A percentile compares a stretch with the other conserved stretches of the same genome.
Evolutionary conservation across 2,329 filamentous ascomycete genomes (phyloP).

Genomic region (Bipolaris cookei): DNA sequence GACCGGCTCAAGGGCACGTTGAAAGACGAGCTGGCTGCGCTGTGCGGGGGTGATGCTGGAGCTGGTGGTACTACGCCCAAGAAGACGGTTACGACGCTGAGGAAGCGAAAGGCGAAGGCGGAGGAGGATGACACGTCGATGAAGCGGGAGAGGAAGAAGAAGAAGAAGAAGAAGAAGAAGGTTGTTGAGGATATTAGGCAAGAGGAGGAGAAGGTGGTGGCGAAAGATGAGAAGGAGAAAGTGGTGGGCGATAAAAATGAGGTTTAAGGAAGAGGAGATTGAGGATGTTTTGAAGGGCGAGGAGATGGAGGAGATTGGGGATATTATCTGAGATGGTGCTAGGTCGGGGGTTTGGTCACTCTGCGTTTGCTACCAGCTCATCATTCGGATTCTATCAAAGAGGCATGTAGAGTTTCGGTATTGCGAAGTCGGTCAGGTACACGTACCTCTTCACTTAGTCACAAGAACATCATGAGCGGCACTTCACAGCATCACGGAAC

Average conservation of each 20-base stretch:
- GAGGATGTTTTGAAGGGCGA: neutral
- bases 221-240: slow-evolving; percentile 4
- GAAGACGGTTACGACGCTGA: slow-evolving; percentile 10
- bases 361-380: no score
- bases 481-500: no score
- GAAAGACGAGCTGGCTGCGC: slow-evolving; percentile 24
- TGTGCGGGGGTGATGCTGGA: slow-evolving; percentile 16
- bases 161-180: slow-evolving; percentile 11
- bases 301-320: neutral
- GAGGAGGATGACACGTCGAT: slow-evolving; percentile 6
- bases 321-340: neutral
- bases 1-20: slow-evolving; percentile 24
- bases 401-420: no score
- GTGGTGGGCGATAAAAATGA: slow-evolving; percentile 7
- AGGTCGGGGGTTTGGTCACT: neutral
- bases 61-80: slow-evolving; percentile 9
- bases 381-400: no score
- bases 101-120: slow-evolving; percentile 29
- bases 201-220: neutral
- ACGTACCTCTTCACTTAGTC: no score
- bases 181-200: neutral
- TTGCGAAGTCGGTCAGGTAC: no score
- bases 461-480: no score
- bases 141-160: slow-evolving; percentile 13
- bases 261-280: neutral